Evolutionary conservation across 73 alveolate genomes (phyloP).

Genomic region (Paramecium bursaria): DNA sequence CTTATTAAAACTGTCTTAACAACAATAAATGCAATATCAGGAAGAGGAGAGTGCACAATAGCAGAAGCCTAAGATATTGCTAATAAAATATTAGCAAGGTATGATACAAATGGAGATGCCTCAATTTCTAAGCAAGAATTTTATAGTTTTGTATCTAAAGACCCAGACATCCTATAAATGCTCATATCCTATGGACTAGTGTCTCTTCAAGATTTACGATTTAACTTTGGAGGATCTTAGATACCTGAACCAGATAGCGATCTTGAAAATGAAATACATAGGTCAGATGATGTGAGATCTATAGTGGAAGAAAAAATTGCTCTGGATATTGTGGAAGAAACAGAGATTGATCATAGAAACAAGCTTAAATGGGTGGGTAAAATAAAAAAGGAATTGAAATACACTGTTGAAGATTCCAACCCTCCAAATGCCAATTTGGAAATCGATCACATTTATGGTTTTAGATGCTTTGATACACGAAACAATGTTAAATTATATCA

Average conservation of each 20-base stretch:
- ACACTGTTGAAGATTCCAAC: conserved; percentile 79
- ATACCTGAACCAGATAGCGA: conserved; percentile 77
- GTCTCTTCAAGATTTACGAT: conserved; percentile 77
- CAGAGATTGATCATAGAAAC: conserved; percentile 66
- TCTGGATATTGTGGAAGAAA: conserved; percentile 66
- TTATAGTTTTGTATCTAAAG: conserved; percentile 86
- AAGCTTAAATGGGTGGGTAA: background rate
- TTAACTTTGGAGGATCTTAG: conserved; percentile 75
- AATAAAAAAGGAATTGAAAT: background rate
- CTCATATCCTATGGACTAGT: conserved; percentile 76
- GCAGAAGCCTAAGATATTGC: conserved; percentile 85
- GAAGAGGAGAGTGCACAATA: conserved; percentile 81
- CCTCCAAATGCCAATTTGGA: conserved; percentile 96
- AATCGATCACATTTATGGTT: conserved; percentile 96
- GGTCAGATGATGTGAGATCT: conserved; percentile 13
- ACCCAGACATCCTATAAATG: conserved; percentile 85
- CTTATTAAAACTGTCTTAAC: conserved; percentile 84
- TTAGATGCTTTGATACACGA: conserved; percentile 98
- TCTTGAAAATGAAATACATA: conserved; percentile 75
- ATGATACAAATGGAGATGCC: conserved; percentile 92
- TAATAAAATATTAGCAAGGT: conserved; percentile 84
- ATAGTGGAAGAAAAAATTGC: conserved; percentile 60
- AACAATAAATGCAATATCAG: conserved; percentile 78
- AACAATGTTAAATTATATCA: conserved; percentile 87
- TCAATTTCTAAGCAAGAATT: conserved; percentile 89